Percentiles rank a stretch among this genome's conserved stretches.
Conservation (phyloP, 208 protist genomes). For the Crithidia mellificae region DNA sequence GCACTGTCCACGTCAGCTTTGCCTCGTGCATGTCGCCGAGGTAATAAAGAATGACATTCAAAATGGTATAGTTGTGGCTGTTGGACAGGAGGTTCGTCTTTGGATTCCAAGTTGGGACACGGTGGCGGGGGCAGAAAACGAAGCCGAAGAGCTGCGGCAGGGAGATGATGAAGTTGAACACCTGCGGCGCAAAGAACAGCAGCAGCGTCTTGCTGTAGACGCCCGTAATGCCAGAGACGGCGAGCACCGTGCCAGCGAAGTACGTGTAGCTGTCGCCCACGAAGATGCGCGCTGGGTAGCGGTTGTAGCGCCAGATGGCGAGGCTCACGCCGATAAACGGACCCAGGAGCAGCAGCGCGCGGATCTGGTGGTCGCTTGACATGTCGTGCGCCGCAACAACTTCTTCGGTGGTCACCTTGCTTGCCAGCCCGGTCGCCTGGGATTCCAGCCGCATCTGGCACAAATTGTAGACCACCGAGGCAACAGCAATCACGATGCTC, state of each 20-base stretch:
- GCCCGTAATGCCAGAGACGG: conserved; percentile 96
- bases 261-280: conserved; percentile 99
- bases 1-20: conserved; percentile 50
- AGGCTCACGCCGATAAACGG: conserved; percentile 95
- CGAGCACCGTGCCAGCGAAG: conserved; percentile 98
- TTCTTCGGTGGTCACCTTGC: not conserved
- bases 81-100: conserved; percentile 66
- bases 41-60: conserved; percentile 83
- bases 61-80: conserved; percentile 89
- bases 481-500: conserved; percentile 94
- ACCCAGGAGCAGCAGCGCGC: conserved; percentile 91
- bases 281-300: conserved; percentile 98
- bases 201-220: conserved; percentile 98
- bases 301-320: conserved; percentile 95
- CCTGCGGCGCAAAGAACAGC: conserved; percentile 99
- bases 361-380: conserved; percentile 74
- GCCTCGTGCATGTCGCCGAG: conserved; percentile 82
- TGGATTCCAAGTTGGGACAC: conserved; percentile 93
- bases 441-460: conserved; percentile 82
- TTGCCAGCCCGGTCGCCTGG: conserved; percentile 8
- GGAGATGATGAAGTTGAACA: conserved; percentile 98
- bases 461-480: conserved; percentile 94
- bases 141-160: conserved; percentile 97
- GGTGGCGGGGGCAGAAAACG: conserved; percentile 97
- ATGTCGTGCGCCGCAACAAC: conserved; percentile 15